Evolutionary conservation across 2,329 filamentous ascomycete genomes (phyloP).

Genomic region (Alternaria burnsii): DNA sequence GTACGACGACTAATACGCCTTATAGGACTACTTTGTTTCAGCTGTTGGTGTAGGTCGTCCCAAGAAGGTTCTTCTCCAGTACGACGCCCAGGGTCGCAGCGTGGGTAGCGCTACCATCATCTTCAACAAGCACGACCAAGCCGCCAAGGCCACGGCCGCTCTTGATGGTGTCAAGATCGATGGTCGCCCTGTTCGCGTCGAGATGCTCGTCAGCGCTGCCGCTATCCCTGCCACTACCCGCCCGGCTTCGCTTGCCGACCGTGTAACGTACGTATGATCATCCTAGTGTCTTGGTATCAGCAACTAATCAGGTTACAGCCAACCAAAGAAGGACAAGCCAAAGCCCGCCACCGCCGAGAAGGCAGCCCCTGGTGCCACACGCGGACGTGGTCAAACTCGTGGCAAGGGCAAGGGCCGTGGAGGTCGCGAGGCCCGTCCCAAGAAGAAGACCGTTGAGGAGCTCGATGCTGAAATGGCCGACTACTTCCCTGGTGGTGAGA

Average conservation of each 20-base stretch:
- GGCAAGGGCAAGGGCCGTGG: slow-evolving; percentile 58
- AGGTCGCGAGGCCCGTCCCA: slow-evolving; percentile 63
- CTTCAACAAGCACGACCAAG: slow-evolving; percentile 82
- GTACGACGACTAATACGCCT: slow-evolving; percentile 69
- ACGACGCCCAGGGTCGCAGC: slow-evolving; percentile 90
- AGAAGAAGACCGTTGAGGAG: slow-evolving; percentile 97
- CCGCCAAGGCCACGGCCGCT: slow-evolving; percentile 81
- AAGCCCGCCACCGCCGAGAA: slow-evolving; percentile 84
- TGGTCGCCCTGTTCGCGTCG: slow-evolving; percentile 91
- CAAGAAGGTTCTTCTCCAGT: slow-evolving; percentile 89
- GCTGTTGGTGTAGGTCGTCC: slow-evolving; percentile 89
- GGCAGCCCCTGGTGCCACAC: slow-evolving; percentile 60
- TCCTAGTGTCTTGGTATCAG: neutral
- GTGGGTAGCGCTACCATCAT: slow-evolving; percentile 90
- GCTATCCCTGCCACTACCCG: slow-evolving; percentile 73
- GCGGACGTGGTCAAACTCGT: slow-evolving; percentile 53
- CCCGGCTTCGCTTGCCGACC: slow-evolving; percentile 78
- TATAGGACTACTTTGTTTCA: slow-evolving; percentile 95
- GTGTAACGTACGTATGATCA: slow-evolving; percentile 71
- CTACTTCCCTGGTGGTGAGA: slow-evolving; percentile 73
- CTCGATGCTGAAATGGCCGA: slow-evolving; percentile 98
- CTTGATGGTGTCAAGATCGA: slow-evolving; percentile 93
- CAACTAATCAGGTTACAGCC: slow-evolving; percentile 53
- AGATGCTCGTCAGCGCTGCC: slow-evolving; percentile 84
- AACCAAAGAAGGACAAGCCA: slow-evolving; percentile 66